Evolutionary conservation across 108 stramenopile species (phyloP).

Genomic region (Thalassiosira profunda): DNA sequence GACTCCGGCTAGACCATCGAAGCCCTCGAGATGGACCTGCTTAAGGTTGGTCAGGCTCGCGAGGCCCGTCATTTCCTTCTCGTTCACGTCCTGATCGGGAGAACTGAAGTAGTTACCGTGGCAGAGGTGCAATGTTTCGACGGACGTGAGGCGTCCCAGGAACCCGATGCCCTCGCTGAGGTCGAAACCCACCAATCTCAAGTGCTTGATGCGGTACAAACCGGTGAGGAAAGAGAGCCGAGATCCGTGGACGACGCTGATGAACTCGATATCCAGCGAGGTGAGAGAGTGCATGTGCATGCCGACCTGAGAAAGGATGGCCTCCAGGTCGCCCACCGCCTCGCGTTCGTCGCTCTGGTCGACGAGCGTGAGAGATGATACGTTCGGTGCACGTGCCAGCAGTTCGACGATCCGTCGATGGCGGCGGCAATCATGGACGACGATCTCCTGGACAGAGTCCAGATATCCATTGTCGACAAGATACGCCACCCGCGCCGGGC

Average conservation of each 20-base stretch:
- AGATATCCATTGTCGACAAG: not conserved
- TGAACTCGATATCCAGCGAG: not conserved
- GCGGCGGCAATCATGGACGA: not conserved
- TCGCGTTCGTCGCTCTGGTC: not conserved
- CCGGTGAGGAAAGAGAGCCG: not conserved
- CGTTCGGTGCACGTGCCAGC: not conserved
- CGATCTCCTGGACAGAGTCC: not conserved
- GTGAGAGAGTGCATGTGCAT: not conserved
- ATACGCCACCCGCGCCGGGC: not conserved
- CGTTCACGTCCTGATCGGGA: conserved; percentile 1
- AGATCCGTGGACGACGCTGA: not conserved
- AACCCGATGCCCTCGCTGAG: not conserved
- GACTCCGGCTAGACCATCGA: not conserved
- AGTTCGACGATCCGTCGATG: not conserved
- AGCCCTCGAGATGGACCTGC: not conserved
- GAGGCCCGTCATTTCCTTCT: not conserved
- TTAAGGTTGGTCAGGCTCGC: not conserved
- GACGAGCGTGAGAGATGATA: not conserved
- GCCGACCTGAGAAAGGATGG: not conserved
- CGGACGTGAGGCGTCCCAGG: not conserved
- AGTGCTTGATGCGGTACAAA: not conserved
- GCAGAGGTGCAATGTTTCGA: conserved; percentile 1
- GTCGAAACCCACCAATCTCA: not conserved
- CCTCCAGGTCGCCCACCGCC: not conserved
- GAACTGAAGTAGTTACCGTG: conserved; percentile 2